These are phyloP conservation scores for Alisma plantagoaquatica DNA, from an alignment of 106 monocot species.

Conservation along the genomic window DNA sequence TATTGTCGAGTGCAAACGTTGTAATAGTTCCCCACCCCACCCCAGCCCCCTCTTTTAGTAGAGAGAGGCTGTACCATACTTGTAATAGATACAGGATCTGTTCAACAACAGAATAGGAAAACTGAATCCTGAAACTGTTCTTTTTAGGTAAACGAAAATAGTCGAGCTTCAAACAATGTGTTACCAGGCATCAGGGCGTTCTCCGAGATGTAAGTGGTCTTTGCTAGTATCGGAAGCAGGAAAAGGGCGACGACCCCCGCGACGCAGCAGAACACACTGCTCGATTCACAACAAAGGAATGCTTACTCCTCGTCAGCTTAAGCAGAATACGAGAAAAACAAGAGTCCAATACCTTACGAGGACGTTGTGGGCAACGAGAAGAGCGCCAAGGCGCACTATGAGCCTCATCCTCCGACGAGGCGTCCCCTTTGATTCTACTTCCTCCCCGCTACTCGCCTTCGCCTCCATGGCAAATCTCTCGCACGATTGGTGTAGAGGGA, in stretches of 20 bases:
- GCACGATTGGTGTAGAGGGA: too few species aligned
- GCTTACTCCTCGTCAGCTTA: too few species aligned
- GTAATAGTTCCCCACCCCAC: too few species aligned
- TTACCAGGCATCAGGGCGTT: conserved; percentile 97
- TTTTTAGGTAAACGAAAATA: too few species aligned
- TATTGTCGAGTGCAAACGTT: too few species aligned
- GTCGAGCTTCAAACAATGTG: too few species aligned
- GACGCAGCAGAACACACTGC: conserved; percentile 48
- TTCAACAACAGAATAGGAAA: too few species aligned
- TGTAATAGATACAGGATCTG: too few species aligned
- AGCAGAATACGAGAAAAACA: too few species aligned
- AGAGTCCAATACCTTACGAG: conserved; percentile 53
- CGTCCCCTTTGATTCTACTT: conserved; percentile 6
- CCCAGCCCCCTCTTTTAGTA: too few species aligned
- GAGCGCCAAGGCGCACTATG: conserved; percentile 53
- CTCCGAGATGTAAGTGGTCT: conserved; percentile 86
- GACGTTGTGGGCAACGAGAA: conserved; percentile 51
- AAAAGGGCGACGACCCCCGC: conserved; percentile 46
- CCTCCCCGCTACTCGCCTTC: neutral
- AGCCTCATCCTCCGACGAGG: conserved; percentile 28
- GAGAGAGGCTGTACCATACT: too few species aligned
- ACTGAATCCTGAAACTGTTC: too few species aligned
- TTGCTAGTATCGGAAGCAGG: conserved; percentile 69
- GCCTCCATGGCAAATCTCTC: neutral
- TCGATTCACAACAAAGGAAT: conserved; percentile 1